Percentiles rank a stretch among this genome's conserved stretches.
These are phyloP conservation scores for Alternaria triticina DNA, from an alignment of 2,329 filamentous ascomycete species.

Conservation along the genomic window DNA sequence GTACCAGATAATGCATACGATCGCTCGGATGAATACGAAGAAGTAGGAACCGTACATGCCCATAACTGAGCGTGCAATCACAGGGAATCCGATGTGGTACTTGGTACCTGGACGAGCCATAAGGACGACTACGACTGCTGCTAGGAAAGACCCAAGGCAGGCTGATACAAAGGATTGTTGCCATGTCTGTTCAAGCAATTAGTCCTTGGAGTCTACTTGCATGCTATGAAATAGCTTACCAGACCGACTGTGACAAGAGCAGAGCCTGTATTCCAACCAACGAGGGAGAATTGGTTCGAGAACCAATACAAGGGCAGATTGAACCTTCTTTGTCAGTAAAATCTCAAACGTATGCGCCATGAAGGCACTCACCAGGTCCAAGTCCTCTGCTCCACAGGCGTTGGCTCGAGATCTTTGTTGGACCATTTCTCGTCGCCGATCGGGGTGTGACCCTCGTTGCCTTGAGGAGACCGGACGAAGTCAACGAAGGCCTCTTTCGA, in stretches of 20 bases:
- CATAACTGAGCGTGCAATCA: constrained; percentile 27
- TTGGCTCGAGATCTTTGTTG: constrained; percentile 35
- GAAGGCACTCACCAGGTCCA: constrained; percentile 27
- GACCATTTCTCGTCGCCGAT: constrained; percentile 30
- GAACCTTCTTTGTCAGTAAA: constrained; percentile 10
- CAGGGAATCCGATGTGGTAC: constrained; percentile 32
- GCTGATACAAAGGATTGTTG: constrained; percentile 31
- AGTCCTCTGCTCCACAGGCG: constrained; percentile 26
- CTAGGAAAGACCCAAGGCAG: constrained; percentile 29
- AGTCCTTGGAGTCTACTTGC: neutral
- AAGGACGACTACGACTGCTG: constrained; percentile 26
- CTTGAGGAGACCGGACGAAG: constrained; percentile 19
- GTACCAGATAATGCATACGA: constrained; percentile 50
- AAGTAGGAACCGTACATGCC: constrained; percentile 49
- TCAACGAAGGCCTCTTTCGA: constrained; percentile 30
- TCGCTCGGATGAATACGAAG: constrained; percentile 48
- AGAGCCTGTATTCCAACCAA: constrained; percentile 28
- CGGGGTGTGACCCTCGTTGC: constrained; percentile 15
- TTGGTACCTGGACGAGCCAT: constrained; percentile 33
- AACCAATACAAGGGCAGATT: constrained; percentile 33
- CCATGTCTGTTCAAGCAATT: constrained; percentile 22
- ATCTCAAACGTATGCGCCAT: neutral
- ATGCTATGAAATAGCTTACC: neutral
- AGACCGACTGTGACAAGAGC: constrained; percentile 25
- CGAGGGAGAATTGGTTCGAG: constrained; percentile 26